phyloP scores from a whole-genome alignment of 1,139 yeast species.

The Geotrichum phurueaensis region DNA sequence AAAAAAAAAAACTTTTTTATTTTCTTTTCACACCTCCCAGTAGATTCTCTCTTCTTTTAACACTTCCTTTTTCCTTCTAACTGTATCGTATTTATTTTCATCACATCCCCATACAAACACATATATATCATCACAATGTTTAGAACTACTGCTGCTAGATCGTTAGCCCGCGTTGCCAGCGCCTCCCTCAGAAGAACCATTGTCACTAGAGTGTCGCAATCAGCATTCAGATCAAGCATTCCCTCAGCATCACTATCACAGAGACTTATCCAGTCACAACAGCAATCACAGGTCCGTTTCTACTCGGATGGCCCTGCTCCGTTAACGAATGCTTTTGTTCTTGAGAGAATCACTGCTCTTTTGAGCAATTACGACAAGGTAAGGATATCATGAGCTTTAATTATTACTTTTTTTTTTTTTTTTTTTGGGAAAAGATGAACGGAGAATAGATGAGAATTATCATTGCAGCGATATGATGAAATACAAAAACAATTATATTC shows the following conservation, averaged over 20 bases:
- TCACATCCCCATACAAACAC: background rate
- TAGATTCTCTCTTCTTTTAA: background rate
- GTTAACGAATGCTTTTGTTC: slow-evolving; percentile 42
- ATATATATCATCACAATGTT: slow-evolving; percentile 13
- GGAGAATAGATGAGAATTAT: background rate
- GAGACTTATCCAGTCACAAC: background rate
- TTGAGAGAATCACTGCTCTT: slow-evolving; percentile 68
- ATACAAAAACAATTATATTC: slow-evolving; percentile 8
- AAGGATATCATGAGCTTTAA: slow-evolving; percentile 24
- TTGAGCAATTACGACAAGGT: slow-evolving; percentile 76
- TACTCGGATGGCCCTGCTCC: slow-evolving; percentile 36
- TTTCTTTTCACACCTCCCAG: background rate
- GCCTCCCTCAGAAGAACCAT: background rate
- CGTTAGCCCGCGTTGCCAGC: slow-evolving; percentile 5
- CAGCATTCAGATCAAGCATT: background rate
- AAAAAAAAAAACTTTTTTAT: background rate
- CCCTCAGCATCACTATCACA: background rate
- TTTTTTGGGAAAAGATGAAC: background rate
- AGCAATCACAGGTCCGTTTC: slow-evolving; percentile 19
- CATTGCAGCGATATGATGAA: background rate
- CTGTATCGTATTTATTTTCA: background rate
- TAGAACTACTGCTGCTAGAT: slow-evolving; percentile 11
- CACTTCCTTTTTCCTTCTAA: background rate
- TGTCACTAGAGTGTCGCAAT: background rate
- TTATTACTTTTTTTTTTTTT: background rate